Percentiles rank a stretch among this genome's conserved stretches.
phyloP scores from a whole-genome alignment of 306 rosid genomes.

The Inga oerstediana region DNA sequence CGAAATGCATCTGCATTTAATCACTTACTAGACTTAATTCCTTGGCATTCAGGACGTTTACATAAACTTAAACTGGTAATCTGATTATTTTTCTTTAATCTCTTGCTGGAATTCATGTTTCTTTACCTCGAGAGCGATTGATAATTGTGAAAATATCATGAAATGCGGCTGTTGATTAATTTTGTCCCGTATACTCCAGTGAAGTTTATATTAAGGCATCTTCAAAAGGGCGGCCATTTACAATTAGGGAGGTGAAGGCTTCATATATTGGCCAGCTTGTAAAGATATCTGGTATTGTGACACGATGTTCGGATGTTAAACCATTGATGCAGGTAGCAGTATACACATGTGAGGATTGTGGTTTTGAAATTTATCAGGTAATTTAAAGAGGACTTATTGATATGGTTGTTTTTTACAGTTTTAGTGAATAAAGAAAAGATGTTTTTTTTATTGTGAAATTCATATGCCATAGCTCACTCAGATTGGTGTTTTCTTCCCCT shows the following conservation, averaged over 20 bases:
- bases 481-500: constrained; percentile 30
- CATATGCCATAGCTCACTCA: constrained; percentile 6
- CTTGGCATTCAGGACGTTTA: neutral
- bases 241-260: constrained; percentile 97
- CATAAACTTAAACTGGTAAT: neutral
- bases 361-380: constrained; percentile 99
- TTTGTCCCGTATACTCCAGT: constrained; percentile 48
- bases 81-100: neutral
- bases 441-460: neutral
- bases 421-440: neutral
- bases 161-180: neutral
- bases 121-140: neutral
- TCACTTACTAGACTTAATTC: neutral
- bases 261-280: constrained; percentile 95
- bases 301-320: constrained; percentile 94
- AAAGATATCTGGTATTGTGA: constrained; percentile 89
- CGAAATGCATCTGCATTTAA: neutral
- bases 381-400: constrained; percentile 20
- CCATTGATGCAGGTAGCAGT: constrained; percentile 98
- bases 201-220: constrained; percentile 92
- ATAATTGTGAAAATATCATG: neutral
- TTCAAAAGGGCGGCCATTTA: constrained; percentile 82
- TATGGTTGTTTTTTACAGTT: neutral
- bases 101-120: neutral
- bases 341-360: constrained; percentile 97